Evolutionary conservation across 768 basidiomycete species (phyloP), one percentile per base, ranked within the genome.

Genomic region (Amanita thiersii): DNA sequence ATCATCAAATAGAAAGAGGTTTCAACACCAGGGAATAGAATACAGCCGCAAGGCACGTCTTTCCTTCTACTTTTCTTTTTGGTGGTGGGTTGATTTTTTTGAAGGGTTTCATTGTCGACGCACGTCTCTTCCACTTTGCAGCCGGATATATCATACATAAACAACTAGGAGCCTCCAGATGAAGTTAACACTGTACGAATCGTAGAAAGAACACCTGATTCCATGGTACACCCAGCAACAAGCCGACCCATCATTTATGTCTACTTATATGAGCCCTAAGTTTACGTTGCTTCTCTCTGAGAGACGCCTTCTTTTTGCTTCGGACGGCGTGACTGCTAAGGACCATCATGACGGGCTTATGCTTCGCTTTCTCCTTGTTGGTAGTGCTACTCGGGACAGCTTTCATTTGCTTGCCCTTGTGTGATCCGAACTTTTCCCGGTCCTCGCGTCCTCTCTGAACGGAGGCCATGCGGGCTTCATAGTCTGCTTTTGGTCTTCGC

Each of bases 341-440:
- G 40, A 89, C 80, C 88, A 90, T 91, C 92, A 94, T 93, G 50
- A 94, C 75, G 18, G 92, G 92, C 60, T 97, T 96, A 60, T 93
- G 92, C 57, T 85, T 75, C 28, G 80, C 77, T 75, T 96, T 96
- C 65, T 94, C 88, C 55, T 79, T 71, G 60, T 96, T 96, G 24
- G 92, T 94, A 43, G 85, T 81, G 56, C 86, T 89, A 60, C 87
- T 90, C 45, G 81, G 78, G 8, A 67, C 62, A 25, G 69, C 87
- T 58, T 89, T 90, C 46, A 78, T 88, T 63, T 87, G 85, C 69
- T 93, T 92, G n/a, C 90, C 91, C 65, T 85, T 94, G 50, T 76
- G 64, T 28, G 86, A 86, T 15, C 87, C 87, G 56, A 81, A 96
- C 64, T 93, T 94, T 58, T 94, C 93, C 37, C 94, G 74, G 0